Base-by-base conservation (phyloP, 2,329 filamentous ascomycete species). In the Mollisia scopiformis region DNA sequence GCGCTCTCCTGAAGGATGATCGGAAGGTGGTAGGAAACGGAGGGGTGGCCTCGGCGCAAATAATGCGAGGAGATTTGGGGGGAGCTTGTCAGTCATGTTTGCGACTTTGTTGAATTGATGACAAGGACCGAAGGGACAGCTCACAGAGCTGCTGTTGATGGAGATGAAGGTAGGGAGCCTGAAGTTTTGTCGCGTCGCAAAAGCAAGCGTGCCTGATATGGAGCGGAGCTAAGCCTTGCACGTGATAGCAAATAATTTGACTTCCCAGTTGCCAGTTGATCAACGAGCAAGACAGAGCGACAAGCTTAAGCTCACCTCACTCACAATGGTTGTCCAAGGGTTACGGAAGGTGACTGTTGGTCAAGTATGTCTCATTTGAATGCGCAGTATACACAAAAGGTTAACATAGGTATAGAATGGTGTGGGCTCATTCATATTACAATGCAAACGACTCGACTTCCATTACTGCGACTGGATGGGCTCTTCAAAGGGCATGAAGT, bases 401-500 rank as follows among this genome's bases (percentile, higher is more conserved):
- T 64, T 71, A 56, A 69, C 47, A n/a, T 28, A 14, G n/a, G 58
- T 57, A 6, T 72, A 98, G 93, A 98, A 99, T 81, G 95, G 95
- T 83, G 84, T 98, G 69, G 94, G 94, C 72, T 91, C 93, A 75
- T 98, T 98, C 82, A 92, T 99, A 78, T 86, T 97, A 61, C 94
- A 97, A 82, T 99, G 95, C 87, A 96, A 92, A 83, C 91, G 89
- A 74, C 82, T 99, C 76, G 92, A 97, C 76, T 92, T 99, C 74
- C 91, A 96, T 80, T 99, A 97, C 82, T 98, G 95, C 82, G 93
- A 98, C 83, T 93, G 90, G 86, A 92, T 91, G 60, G 95, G 93
- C 65, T 96, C 92, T 76, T 98, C 94, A 37, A 87, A 82, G 73
- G 95, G 95, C 74, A 97, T 98, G 93, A 95, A 96, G 91, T 95